Conservation (phyloP, 2,329 filamentous ascomycete genomes). For the Chrysoporthe puriensis region DNA sequence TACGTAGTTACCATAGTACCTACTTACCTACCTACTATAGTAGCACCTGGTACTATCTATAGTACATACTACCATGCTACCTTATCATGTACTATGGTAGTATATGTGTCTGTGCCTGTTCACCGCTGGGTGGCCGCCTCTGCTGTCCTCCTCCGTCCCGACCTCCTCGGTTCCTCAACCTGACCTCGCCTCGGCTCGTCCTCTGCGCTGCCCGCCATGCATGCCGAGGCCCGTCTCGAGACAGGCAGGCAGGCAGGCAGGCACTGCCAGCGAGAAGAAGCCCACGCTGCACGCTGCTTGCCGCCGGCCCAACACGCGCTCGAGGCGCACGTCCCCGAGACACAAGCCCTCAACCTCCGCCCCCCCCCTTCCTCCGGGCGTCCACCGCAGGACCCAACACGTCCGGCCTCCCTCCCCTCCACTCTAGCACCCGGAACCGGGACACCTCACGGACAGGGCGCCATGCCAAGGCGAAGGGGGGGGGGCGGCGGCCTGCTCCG, state of each 20-base stretch:
- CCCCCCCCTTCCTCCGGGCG: too few relatives aligned
- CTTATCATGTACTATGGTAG: too few relatives aligned
- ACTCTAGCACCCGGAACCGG: neutral
- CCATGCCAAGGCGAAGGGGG: neutral
- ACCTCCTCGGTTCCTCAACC: too few relatives aligned
- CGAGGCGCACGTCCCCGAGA: conserved; percentile 9
- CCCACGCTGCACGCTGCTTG: too few relatives aligned
- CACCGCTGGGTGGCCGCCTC: neutral
- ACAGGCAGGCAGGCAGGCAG: neutral
- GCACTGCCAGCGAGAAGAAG: too few relatives aligned
- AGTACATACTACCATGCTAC: too few relatives aligned
- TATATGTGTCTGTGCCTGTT: too few relatives aligned
- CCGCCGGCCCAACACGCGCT: too few relatives aligned
- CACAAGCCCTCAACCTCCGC: neutral
- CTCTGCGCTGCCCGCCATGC: neutral
- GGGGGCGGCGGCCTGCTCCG: neutral
- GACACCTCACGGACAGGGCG: neutral
- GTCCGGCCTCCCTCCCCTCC: neutral
- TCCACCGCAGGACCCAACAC: neutral
- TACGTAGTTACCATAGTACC: too few relatives aligned
- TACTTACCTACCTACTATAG: too few relatives aligned
- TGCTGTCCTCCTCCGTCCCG: neutral
- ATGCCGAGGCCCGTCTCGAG: neutral
- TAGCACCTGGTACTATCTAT: too few relatives aligned
- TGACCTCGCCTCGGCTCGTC: neutral